Percentiles rank a stretch among this genome's conserved stretches.
phyloP scores from a whole-genome alignment of 1,284 basidiomycete species.

The Puccinia novopanici region DNA sequence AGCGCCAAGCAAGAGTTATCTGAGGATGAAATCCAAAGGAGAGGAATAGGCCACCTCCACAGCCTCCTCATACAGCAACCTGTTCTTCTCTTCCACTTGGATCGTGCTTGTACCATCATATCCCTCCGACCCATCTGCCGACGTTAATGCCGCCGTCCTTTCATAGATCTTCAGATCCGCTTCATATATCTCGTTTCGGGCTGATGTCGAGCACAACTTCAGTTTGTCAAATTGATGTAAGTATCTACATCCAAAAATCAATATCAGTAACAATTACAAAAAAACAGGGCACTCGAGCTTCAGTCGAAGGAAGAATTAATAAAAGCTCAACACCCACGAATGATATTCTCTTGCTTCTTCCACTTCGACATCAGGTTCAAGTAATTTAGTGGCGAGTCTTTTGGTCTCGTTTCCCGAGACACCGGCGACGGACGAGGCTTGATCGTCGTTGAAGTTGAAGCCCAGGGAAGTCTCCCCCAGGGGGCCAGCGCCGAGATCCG shows the following conservation, averaged over 20 bases:
- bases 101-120: constrained; percentile 10
- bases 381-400: constrained; percentile 26
- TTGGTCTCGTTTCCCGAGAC: constrained; percentile 16
- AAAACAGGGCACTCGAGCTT: background rate
- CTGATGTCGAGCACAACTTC: constrained; percentile 27
- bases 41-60: constrained; percentile 24
- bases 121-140: background rate
- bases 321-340: constrained; percentile 35
- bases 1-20: too few species aligned
- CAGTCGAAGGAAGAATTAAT: background rate
- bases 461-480: constrained; percentile 15
- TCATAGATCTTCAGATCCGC: constrained; percentile 42
- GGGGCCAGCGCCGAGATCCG: background rate
- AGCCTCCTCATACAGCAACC: constrained; percentile 40
- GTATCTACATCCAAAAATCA: constrained; percentile 22
- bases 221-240: constrained; percentile 50
- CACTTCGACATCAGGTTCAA: constrained; percentile 29
- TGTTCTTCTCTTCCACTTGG: constrained; percentile 39
- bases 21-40: background rate
- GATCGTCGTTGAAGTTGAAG: constrained; percentile 25
- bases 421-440: background rate
- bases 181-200: constrained; percentile 36
- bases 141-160: constrained; percentile 16
- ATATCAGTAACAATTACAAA: background rate
- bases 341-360: constrained; percentile 45